Evolutionary conservation across 192 early-diverging fungal genomes (phyloP), one percentile per base, ranked within the genome.

Genomic region (Rhizoclosmatium globosum): DNA sequence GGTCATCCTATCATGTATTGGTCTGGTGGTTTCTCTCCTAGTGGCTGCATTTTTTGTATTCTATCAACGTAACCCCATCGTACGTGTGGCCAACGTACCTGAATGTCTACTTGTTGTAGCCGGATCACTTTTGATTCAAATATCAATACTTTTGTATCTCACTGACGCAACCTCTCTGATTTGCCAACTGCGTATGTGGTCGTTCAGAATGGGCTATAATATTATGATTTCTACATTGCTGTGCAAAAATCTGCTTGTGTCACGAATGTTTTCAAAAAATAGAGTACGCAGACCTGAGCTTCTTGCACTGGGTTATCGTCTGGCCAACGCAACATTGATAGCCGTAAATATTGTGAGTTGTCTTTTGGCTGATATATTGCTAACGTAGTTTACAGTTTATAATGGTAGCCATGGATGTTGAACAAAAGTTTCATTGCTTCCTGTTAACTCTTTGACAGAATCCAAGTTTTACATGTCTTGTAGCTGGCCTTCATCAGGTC

Each of bases 201-300:
- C 50, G 6, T 53, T 53, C 50, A 53, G 17, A 13, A 7, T 68
- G 2, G 67, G 67, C 38, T 68, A n/a, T 13, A 47, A 21, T 42
- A 17, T 68, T 11, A 23, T n/a, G 15, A 47, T 68, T 42, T 68
- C 67, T 13, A 43, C 42, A 6, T 23, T 68, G 39, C 15, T 68
- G 38, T 68, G 67, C 43, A 68, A 68, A 68, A 68, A 68, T 43
- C 9, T 68, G 45, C 45, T 42, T 3, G 45, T 68, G 13, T 17
- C 67, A n/a, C 67, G 67, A n/a, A 47, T 68, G n/a, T 68, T 68
- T 46, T 39, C 39, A 17, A 13, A 53, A 13, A 53, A 53, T 7
- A 0, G 50, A 17, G 50, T 53, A 17, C 50, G 50, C 17, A 7
- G 50, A 53, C 50, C 50, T 13, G 50, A 53, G 50, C 6, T 53